A percentile compares a stretch with the other conserved stretches of the same genome.
Evolutionary conservation across 2,329 filamentous ascomycete species (phyloP).

Genomic region (Triangularia verruculosa): DNA sequence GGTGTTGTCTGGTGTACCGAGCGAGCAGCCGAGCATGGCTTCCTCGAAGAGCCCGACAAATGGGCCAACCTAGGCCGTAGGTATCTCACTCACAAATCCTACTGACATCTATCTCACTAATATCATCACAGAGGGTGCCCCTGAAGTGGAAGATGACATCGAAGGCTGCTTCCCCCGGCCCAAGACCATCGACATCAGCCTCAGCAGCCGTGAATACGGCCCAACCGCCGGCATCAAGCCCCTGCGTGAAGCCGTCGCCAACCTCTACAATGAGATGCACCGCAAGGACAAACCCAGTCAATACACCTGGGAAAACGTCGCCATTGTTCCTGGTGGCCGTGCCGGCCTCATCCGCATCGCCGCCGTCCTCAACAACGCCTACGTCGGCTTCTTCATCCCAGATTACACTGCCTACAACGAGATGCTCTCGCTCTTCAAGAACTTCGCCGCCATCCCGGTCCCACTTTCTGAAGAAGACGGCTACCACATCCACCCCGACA

Average conservation of each 20-base stretch:
- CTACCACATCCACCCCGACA: slow-evolving; percentile 90
- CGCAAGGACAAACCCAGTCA: slow-evolving; percentile 81
- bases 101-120: background rate
- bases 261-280: slow-evolving; percentile 90
- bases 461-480: slow-evolving; percentile 80
- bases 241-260: slow-evolving; percentile 82
- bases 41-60: slow-evolving; percentile 71
- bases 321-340: slow-evolving; percentile 89
- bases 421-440: slow-evolving; percentile 93
- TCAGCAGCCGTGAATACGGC: slow-evolving; percentile 82
- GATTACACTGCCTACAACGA: slow-evolving; percentile 98
- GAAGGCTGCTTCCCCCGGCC: slow-evolving; percentile 84
- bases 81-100: background rate
- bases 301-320: slow-evolving; percentile 97
- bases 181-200: slow-evolving; percentile 70
- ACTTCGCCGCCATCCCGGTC: slow-evolving; percentile 84
- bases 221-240: slow-evolving; percentile 93
- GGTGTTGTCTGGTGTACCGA: slow-evolving; percentile 93
- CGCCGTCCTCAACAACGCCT: slow-evolving; percentile 87
- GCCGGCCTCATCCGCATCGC: slow-evolving; percentile 93
- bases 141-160: slow-evolving; percentile 87
- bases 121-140: slow-evolving; percentile 64
- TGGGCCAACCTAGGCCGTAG: slow-evolving; percentile 86
- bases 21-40: slow-evolving; percentile 85
- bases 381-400: slow-evolving; percentile 89